These are phyloP conservation scores for Epichloe uncinata DNA, from an alignment of 2,329 filamentous ascomycete species.

Conservation along the genomic window DNA sequence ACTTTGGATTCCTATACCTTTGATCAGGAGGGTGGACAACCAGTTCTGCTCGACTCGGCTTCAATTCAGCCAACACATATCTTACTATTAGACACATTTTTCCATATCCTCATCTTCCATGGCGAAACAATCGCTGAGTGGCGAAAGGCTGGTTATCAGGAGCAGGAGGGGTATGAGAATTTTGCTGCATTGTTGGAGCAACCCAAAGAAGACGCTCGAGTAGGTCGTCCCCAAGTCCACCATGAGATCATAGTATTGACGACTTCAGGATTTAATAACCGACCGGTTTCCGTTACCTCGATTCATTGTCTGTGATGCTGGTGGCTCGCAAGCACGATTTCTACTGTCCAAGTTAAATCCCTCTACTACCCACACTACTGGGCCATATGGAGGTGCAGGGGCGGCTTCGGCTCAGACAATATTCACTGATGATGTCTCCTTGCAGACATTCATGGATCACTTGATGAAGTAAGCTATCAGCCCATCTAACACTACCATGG, in stretches of 20 bases:
- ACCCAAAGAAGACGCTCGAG: constrained; percentile 91
- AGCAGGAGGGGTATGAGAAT: constrained; percentile 96
- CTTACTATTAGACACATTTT: constrained; percentile 92
- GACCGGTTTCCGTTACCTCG: constrained; percentile 96
- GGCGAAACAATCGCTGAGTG: constrained; percentile 96
- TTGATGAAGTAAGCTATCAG: constrained; percentile 73
- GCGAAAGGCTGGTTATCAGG: constrained; percentile 95
- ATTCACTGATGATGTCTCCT: constrained; percentile 94
- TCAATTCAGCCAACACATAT: constrained; percentile 93
- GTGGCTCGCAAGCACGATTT: constrained; percentile 94
- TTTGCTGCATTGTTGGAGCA: constrained; percentile 78
- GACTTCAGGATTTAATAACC: constrained; percentile 72
- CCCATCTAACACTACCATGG: neutral
- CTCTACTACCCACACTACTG: constrained; percentile 89
- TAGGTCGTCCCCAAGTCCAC: constrained; percentile 30
- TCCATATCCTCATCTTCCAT: constrained; percentile 98
- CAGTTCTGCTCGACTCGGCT: constrained; percentile 90
- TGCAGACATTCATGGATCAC: constrained; percentile 99
- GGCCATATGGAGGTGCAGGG: constrained; percentile 78
- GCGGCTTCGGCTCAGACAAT: constrained; percentile 89
- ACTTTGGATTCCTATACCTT: constrained; percentile 96
- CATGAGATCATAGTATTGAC: constrained; percentile 6
- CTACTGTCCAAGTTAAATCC: constrained; percentile 94
- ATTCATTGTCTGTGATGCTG: constrained; percentile 98
- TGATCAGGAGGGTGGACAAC: constrained; percentile 82